A percentile compares a stretch with the other conserved stretches of the same genome.
Evolutionary conservation across 2,329 filamentous ascomycete species (phyloP).

Genomic region (Colletotrichum truncatum): DNA sequence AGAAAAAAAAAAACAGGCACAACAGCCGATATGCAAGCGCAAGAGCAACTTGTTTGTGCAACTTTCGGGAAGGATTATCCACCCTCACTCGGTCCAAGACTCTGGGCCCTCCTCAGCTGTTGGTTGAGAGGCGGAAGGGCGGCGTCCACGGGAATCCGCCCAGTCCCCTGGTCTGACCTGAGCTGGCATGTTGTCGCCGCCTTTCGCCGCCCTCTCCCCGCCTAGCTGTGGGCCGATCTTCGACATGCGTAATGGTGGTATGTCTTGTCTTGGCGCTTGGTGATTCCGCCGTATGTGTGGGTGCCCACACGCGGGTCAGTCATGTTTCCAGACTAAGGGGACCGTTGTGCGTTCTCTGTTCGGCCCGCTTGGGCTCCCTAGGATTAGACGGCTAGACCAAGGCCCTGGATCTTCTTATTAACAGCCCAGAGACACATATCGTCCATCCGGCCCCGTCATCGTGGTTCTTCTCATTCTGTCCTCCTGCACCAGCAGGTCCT

Average conservation of each 20-base stretch:
- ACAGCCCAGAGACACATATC: conserved; percentile 22
- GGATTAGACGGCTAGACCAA: conserved; percentile 22
- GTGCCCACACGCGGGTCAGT: conserved; percentile 8
- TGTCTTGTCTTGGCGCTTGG: conserved; percentile 19
- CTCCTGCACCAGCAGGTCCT: conserved; percentile 19
- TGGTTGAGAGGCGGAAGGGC: not conserved
- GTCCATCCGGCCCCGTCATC: conserved; percentile 11
- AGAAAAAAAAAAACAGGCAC: conserved; percentile 3
- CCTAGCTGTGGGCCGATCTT: conserved; percentile 3
- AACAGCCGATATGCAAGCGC: conserved; percentile 7
- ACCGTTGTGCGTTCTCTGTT: conserved; percentile 27
- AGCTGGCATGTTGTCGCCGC: conserved; percentile 24
- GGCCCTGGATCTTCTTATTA: conserved; percentile 28
- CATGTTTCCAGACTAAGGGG: conserved; percentile 21
- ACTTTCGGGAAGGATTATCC: conserved; percentile 1
- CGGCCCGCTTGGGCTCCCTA: conserved; percentile 25
- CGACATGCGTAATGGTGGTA: not conserved
- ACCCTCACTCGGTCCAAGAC: conserved; percentile 14
- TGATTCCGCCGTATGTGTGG: conserved; percentile 10
- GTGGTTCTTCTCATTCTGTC: conserved; percentile 5
- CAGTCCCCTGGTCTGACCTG: not conserved
- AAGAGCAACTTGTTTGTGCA: not conserved
- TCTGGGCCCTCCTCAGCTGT: conserved; percentile 4
- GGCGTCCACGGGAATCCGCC: not conserved
- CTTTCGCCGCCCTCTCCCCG: not conserved